Conservation (phyloP, 805 yeast genomes). For the Tanozyma kutaoensis region DNA sequence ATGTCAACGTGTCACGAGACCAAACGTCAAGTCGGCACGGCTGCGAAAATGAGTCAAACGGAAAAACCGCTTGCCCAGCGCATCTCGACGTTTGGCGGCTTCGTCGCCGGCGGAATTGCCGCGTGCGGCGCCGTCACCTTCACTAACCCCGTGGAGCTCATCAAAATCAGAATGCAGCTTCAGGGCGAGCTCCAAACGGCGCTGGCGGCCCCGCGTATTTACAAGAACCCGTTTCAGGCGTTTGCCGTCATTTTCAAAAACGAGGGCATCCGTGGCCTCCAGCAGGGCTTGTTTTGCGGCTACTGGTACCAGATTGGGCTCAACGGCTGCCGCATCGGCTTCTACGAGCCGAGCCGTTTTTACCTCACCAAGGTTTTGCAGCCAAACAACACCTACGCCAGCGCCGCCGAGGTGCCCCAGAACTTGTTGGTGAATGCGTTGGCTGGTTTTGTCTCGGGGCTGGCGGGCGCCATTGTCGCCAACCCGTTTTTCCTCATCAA, state of each 20-base stretch:
- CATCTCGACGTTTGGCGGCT: conserved; percentile 62
- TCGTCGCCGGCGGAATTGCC: conserved; percentile 75
- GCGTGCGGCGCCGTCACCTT: conserved; percentile 97
- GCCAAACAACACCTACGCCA: conserved; percentile 31
- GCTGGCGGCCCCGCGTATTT: conserved; percentile 35
- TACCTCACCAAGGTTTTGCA: conserved; percentile 39
- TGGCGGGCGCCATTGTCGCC: conserved; percentile 79
- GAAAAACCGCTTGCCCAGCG: conserved; percentile 10
- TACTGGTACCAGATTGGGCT: conserved; percentile 82
- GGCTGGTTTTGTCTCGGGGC: conserved; percentile 77
- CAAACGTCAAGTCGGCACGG: too few relatives aligned
- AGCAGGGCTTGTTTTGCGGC: conserved; percentile 82
- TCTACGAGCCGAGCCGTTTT: conserved; percentile 79
- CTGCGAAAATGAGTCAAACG: too few relatives aligned
- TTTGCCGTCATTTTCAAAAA: conserved; percentile 52
- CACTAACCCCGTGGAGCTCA: conserved; percentile 90
- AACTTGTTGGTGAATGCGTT: conserved; percentile 46
- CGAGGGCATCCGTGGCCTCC: conserved; percentile 83
- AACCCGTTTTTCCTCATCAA: conserved; percentile 88
- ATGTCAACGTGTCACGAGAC: too few relatives aligned
- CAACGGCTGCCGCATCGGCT: conserved; percentile 89
- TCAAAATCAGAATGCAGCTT: conserved; percentile 91
- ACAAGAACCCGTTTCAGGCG: conserved; percentile 82
- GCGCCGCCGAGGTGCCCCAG: conserved; percentile 20
- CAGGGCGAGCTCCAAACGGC: conserved; percentile 77